Base-by-base conservation (phyloP, 495 filamentous ascomycete genomes). In the Durotheca rogersii region DNA sequence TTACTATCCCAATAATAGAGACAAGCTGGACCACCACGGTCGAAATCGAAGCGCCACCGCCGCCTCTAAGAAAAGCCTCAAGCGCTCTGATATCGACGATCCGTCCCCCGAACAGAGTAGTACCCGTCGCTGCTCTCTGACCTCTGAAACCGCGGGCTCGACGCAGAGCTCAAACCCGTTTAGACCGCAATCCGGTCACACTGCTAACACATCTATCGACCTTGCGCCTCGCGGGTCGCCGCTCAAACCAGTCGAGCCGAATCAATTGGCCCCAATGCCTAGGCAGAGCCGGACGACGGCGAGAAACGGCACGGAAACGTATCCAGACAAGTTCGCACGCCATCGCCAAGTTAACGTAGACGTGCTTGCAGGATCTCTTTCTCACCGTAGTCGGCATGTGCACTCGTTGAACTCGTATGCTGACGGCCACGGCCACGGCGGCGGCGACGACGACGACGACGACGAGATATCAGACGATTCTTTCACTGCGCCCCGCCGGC, bases 171-270 rank as follows among this genome's bases (percentile, higher is more conserved):
- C 70, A 23, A 69, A 71, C 32, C 56, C 62, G 9, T 71, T 72
- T 33, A 61, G 63, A 11, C 66, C 67, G 3, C 62, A 65, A 34
- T 73, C 69, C 2, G 61, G 63, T 31, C 71, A 72, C 33, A 74
- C 73, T 0, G 68, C 70, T 2, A 68, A 67, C 21, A 76, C 72
- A 3, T 73, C 72, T 0, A 51, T 76, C 41, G 66, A 75, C 41
- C 45, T 73, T 27, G 56, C 60, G 48, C 30, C 60, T 37, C 53
- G 39, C 14, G 14, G 36, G 3, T 32, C 39, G 2, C 9, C 35
- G 35, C 16, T 51, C 2, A 48, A 57, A 20, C 21, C 38, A 7
- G 16, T 19, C 20, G 50, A 30, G 7, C 45, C 19, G 4, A 38
- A 12, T 0, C 33, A 40, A 7, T 2, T 19, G 1, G 20, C 49